Base-by-base conservation (phyloP, 2,329 filamentous ascomycete species). In the Nakataea oryzae region DNA sequence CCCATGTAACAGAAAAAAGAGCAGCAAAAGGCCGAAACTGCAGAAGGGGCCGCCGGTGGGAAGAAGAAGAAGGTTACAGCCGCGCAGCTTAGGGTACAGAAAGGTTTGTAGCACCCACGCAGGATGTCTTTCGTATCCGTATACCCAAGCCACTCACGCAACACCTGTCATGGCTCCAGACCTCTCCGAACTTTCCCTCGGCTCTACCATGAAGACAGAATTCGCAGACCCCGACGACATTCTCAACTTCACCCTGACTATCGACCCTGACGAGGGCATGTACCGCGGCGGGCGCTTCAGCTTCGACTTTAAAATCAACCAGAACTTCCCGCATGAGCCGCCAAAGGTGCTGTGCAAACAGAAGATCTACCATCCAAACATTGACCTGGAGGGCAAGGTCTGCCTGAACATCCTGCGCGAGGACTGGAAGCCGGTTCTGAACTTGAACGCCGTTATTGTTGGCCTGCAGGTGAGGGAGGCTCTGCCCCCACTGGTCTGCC, bases 31-130 rank as follows among this genome's bases (percentile, higher is more conserved):
- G 93, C 91, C 71, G 91, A 93, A 68, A 91, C 93, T 70, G 91
- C 90, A 63, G 87, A 89, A 68, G 85, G 82, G 41, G 81, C 86
- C 57, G 85, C 81, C 0, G 63, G 87, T 21, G 84, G 86, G 62
- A 96, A 92, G 81, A 97, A 97, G 85, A 97, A 97, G 85, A 97
- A 97, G 82, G 93, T 99, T 67, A 97, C 95, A 27, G 91, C 95
- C 24, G 95, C 95, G 62, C 93, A 97, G 78, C 80, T 97, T 66
- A 89, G 95, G 64, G 92, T 97, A 65, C 95, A 97, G 77, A 96
- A 96, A 84, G 95, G 93, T 96, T 78, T 62, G 32, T 57, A 61
- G 63, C 9, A 9, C 21, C 41, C 21, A n/a, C 41, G 21, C 41
- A n/a, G 41, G 24, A 17, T 50, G 21, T 24, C 24, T n/a, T n/a